Evolutionary conservation across 129 eudicot genomes (phyloP), one percentile per base, ranked within the genome.

Genomic region (Apium graveolens): DNA sequence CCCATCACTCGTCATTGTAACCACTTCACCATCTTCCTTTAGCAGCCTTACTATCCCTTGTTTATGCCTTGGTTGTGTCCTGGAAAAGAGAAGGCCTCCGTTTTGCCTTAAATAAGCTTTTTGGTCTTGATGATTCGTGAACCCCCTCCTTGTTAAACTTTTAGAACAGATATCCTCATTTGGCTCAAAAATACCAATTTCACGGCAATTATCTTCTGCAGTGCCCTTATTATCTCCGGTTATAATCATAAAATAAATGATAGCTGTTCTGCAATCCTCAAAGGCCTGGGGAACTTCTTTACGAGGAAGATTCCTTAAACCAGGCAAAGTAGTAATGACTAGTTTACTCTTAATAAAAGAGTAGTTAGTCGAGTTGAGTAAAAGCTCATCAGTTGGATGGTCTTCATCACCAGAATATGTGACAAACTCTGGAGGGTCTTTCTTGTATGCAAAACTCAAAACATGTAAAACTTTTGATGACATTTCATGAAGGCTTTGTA

Each of bases 151-250:
- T 24, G 96, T 95, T 75, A 95, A 76, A 49, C 98, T 95, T 80
- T 75, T 90, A 70, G 86, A 80, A 46, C 80, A 82, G 35, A 95
- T 89, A 79, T 95, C 94, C 70, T 92, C 97, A 12, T 89, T 70
- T 55, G 78, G 81, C 70, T 86, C 89, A 82, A 88, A 87, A 34
- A 96, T 86, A 45, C 99, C 91, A 2, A 96, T 96, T 57, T 96
- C 99, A 53, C 89, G 92, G 80, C 99, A 96, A 26, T 92, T 96
- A 74, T 97, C 97, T 84, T 96, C 99, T 24, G 99, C 99, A 27
- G 99, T 96, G 78, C 91, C 87, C 86, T 96, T 96, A 78, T 96
- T 92, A 75, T 96, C 99, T 62, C 99, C 99, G 18, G 99, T 96
- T 79, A 96, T 96, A 10, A 96, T 97, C 88, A 96, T 96, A 8